A percentile compares a stretch with the other conserved stretches of the same genome.
phyloP scores from a whole-genome alignment of 352 stramenopile genomes.

The Pythium vanterpoolii region DNA sequence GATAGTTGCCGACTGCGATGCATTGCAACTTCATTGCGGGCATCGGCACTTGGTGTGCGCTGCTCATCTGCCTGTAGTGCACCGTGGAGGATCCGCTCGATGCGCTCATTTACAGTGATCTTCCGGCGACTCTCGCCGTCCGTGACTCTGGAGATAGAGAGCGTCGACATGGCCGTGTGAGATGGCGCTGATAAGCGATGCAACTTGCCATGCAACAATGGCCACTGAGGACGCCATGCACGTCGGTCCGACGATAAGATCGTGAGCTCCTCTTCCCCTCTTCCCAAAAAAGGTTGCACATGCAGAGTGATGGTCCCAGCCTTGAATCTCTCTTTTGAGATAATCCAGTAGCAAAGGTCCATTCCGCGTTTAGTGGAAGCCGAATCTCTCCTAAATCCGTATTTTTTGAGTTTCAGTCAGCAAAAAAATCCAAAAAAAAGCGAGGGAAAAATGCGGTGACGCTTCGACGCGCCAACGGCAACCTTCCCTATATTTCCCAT shows the following conservation, averaged over 20 bases:
- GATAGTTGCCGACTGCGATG: slow-evolving; percentile 43
- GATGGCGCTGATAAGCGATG: not conserved
- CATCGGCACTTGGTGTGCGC: slow-evolving; percentile 24
- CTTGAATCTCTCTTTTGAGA: not conserved
- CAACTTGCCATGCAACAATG: not conserved
- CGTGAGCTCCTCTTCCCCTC: too few species aligned
- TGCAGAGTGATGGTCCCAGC: not conserved
- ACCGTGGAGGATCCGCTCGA: slow-evolving; percentile 57
- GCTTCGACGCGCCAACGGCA: slow-evolving; percentile 1
- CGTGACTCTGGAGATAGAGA: slow-evolving; percentile 2
- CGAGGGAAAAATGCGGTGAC: slow-evolving; percentile 6
- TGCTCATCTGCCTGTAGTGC: slow-evolving; percentile 34
- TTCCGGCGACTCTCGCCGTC: slow-evolving; percentile 31
- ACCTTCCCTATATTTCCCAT: not conserved
- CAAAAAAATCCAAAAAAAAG: slow-evolving; percentile 1
- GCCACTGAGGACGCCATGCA: not conserved
- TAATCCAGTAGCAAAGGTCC: not conserved
- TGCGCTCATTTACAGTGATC: slow-evolving; percentile 65
- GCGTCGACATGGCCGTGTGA: not conserved
- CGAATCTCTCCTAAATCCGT: not conserved
- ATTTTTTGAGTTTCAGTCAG: not conserved
- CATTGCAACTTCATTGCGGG: slow-evolving; percentile 26
- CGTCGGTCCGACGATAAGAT: not conserved
- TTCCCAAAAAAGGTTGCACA: slow-evolving; percentile 3
- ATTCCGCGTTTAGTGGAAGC: not conserved